Percentiles rank a stretch among this genome's conserved stretches.
These are phyloP conservation scores for Adansonia madagascariensis DNA, from an alignment of 441 rosid species.

Conservation along the genomic window DNA sequence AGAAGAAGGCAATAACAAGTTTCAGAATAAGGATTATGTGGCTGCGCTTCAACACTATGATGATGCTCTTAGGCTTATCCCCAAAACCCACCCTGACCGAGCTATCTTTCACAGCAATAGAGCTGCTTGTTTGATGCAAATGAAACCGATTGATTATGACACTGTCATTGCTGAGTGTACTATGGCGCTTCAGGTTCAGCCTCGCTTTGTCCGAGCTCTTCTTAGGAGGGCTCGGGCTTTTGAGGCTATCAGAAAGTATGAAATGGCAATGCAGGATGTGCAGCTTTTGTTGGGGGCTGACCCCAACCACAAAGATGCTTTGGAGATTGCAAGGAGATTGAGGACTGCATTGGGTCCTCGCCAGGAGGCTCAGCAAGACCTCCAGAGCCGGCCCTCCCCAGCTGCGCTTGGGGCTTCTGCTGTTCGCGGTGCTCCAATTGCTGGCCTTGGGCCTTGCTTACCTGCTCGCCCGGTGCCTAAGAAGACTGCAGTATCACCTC, in stretches of 20 bases:
- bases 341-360: constrained; percentile 65
- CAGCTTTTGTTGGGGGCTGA: constrained; percentile 69
- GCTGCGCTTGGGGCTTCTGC: constrained; percentile 99
- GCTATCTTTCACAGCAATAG: constrained; percentile 90
- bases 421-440: constrained; percentile 82
- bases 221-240: constrained; percentile 84
- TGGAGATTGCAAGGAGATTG: constrained; percentile 64
- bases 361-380: constrained; percentile 79
- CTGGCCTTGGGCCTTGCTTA: constrained; percentile 86
- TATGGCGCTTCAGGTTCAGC: constrained; percentile 81
- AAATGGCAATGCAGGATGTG: constrained; percentile 81
- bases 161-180: constrained; percentile 77
- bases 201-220: constrained; percentile 71
- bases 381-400: constrained; percentile 86
- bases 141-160: constrained; percentile 91
- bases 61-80: constrained; percentile 67
- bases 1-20: constrained; percentile 90
- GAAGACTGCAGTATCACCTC: constrained; percentile 47
- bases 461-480: constrained; percentile 72
- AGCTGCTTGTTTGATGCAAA: constrained; percentile 97
- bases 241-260: constrained; percentile 78
- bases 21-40: constrained; percentile 68
- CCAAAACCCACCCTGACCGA: constrained; percentile 76
- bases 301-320: constrained; percentile 73
- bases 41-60: constrained; percentile 83